These are phyloP conservation scores for Hypomyces perniciosus DNA, from an alignment of 2,329 filamentous ascomycete species.

Conservation along the genomic window DNA sequence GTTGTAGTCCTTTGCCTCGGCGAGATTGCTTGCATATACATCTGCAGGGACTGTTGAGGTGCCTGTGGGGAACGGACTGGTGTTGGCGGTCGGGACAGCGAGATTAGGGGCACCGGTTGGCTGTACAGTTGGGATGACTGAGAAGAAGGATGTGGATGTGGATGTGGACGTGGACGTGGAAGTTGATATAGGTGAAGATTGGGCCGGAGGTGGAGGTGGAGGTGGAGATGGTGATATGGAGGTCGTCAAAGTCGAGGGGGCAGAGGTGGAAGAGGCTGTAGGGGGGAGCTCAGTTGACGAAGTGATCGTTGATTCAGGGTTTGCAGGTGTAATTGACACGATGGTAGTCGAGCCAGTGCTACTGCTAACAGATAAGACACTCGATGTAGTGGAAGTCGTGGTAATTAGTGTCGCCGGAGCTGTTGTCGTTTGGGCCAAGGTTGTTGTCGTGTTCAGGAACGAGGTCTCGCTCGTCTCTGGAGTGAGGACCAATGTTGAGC, in stretches of 20 bases:
- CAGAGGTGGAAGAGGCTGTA: background rate
- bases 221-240: background rate
- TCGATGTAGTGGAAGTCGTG: background rate
- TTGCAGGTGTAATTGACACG: background rate
- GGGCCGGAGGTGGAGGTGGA: background rate
- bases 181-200: background rate
- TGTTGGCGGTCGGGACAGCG: constrained; percentile 37
- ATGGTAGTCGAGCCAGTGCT: background rate
- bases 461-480: background rate
- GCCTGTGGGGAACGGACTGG: constrained; percentile 27
- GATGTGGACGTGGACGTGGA: background rate
- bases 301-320: background rate
- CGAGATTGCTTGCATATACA: constrained; percentile 40
- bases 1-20: constrained; percentile 41
- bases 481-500: background rate
- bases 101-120: constrained; percentile 33
- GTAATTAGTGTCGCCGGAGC: background rate
- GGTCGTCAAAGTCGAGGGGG: background rate
- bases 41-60: constrained; percentile 37
- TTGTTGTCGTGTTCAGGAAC: background rate
- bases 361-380: background rate
- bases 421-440: background rate
- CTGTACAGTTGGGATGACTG: constrained; percentile 17
- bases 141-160: constrained; percentile 13
- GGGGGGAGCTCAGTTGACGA: background rate